Percentiles rank a stretch among this genome's conserved stretches.
Conservation (phyloP, 768 basidiomycete genomes). For the Heimioporus sp. region DNA sequence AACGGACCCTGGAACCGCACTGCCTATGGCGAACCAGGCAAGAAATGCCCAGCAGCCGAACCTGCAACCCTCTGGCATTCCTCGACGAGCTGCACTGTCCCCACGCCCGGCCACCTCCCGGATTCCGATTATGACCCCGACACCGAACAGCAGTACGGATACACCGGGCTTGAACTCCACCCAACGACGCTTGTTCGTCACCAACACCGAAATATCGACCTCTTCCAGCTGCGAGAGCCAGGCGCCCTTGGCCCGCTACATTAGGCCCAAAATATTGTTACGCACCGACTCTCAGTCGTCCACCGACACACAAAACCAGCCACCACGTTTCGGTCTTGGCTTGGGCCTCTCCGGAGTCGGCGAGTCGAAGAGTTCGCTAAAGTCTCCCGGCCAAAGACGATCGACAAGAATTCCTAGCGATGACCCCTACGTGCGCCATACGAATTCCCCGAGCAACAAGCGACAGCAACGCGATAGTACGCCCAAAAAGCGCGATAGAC, state of each 20-base stretch:
- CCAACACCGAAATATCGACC: conserved; percentile 42
- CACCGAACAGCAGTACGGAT: conserved; percentile 24
- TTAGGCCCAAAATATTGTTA: conserved; percentile 12
- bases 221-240: conserved; percentile 44
- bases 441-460: conserved; percentile 8
- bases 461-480: conserved; percentile 5
- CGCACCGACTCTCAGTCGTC: conserved; percentile 25
- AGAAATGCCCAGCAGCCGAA: conserved; percentile 8
- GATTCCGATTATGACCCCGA: neutral
- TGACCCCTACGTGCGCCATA: conserved; percentile 1
- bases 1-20: conserved; percentile 25
- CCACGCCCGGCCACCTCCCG: conserved; percentile 16
- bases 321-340: conserved; percentile 30
- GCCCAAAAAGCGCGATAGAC: conserved; percentile 13
- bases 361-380: conserved; percentile 11
- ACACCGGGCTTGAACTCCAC: conserved; percentile 28
- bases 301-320: conserved; percentile 17
- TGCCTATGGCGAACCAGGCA: conserved; percentile 1
- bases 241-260: conserved; percentile 6
- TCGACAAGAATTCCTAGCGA: conserved; percentile 6
- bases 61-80: conserved; percentile 22
- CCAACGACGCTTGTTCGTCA: conserved; percentile 41
- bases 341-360: conserved; percentile 20
- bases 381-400: conserved; percentile 15
- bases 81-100: conserved; percentile 21